Evolutionary conservation across 2,329 filamentous ascomycete species (phyloP), one percentile per base, ranked within the genome.

Genomic region (Capronia epimyces): DNA sequence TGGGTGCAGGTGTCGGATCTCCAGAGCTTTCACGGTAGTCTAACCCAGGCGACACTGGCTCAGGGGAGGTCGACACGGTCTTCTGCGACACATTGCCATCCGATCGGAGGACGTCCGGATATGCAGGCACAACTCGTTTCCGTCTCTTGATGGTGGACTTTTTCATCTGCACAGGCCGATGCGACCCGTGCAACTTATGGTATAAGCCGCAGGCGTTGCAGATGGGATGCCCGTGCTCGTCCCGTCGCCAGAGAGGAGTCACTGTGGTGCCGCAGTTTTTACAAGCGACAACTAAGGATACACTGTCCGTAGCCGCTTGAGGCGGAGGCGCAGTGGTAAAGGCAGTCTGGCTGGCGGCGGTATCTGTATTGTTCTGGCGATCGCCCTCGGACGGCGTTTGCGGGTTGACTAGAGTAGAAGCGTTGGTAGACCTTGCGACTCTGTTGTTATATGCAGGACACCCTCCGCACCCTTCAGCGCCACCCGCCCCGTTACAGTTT

Each of bases 131-230:
- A 4, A 97, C 89, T 52, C 93, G 84, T 75, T 97, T 97, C 54
- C 93, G 80, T 56, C 93, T 82, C 70, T 98, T 97, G 67, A 98
- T 98, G 21, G 95, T 87, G 2, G 89, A 86, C 69, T 96, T 97
- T 70, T 97, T 98, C 93, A 98, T 97, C n/a, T 89, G 89, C 3
- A 93, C 88, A 0, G 93, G 93, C 36, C 93, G 81, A 68, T 96
- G 91, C 24, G 89, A 83, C 48, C 90, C 90, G 66, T 98, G 93
- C 2, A 98, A 81, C 69, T 97, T 97, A 73, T 94, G 89, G 68
- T 98, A 98, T 2, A 98, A 74, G 3, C 91, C 93, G 73, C 93
- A 98, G 45, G 93, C 93, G 69, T 98, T 98, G 74, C 93, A 98
- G 58, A 98, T 98, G 3, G 91, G 95, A 70, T 96, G 90, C 1